These are phyloP conservation scores for Carex scoparia DNA, from an alignment of 176 grass and related monocot genomes.

Conservation along the genomic window DNA sequence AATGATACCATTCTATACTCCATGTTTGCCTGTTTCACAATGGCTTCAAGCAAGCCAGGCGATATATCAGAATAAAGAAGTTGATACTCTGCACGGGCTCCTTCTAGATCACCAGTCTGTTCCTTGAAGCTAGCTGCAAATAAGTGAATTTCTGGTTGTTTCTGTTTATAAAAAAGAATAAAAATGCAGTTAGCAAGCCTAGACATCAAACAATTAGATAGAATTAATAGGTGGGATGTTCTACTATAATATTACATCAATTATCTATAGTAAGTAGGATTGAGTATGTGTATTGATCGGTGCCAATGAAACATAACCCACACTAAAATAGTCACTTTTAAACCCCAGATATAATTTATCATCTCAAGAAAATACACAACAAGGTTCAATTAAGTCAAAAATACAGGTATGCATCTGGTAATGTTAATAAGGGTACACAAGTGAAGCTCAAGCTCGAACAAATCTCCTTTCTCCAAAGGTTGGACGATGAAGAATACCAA, in stretches of 20 bases:
- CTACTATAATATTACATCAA: background rate
- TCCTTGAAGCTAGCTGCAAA: conserved; percentile 89
- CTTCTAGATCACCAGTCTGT: conserved; percentile 63
- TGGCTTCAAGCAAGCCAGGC: conserved; percentile 80
- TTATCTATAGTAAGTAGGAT: background rate
- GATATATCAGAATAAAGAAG: conserved; percentile 76
- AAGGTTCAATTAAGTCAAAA: background rate
- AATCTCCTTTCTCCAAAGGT: too few species aligned
- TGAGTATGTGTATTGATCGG: background rate
- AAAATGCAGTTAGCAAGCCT: conserved; percentile 2
- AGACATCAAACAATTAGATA: background rate
- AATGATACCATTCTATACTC: conserved; percentile 66
- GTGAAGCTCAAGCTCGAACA: too few species aligned
- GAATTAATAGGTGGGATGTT: background rate
- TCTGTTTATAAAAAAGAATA: conserved; percentile 55
- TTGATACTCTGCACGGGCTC: conserved; percentile 71
- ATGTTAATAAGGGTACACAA: background rate
- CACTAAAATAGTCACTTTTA: background rate
- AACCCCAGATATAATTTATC: background rate
- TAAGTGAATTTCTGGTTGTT: conserved; percentile 92
- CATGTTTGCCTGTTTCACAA: conserved; percentile 95
- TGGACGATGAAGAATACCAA: too few species aligned
- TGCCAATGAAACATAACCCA: background rate
- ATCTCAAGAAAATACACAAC: background rate
- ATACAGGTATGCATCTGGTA: background rate